A percentile compares a stretch with the other conserved stretches of the same genome.
phyloP scores from a whole-genome alignment of 1,284 basidiomycete genomes.

The Boletus sp. region DNA sequence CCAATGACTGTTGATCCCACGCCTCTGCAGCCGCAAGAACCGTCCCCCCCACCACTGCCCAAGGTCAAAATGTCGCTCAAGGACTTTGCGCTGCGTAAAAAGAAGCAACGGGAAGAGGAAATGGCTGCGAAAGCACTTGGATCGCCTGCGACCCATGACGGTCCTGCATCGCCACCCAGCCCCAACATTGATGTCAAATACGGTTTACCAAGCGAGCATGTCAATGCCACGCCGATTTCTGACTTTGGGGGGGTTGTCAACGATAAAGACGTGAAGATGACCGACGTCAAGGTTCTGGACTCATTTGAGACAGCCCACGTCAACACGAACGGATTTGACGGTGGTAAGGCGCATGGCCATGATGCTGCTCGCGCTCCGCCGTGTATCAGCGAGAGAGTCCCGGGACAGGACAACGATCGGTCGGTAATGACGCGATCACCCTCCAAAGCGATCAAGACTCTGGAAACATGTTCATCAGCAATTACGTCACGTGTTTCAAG shows the following conservation, averaged over 20 bases:
- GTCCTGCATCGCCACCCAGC: slow-evolving; percentile 23
- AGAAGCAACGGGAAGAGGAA: slow-evolving; percentile 47
- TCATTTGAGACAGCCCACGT: not conserved
- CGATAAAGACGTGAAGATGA: slow-evolving; percentile 19
- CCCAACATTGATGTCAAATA: slow-evolving; percentile 23
- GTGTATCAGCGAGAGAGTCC: not conserved
- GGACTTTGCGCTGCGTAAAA: slow-evolving; percentile 52
- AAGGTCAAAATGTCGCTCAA: slow-evolving; percentile 56
- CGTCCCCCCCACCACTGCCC: slow-evolving; percentile 34
- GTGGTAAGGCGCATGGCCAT: not conserved
- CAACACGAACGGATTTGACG: slow-evolving; percentile 7
- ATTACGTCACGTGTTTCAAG: slow-evolving; percentile 6
- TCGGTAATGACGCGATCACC: not conserved
- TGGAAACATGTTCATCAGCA: slow-evolving; percentile 3
- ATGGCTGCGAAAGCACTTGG: slow-evolving; percentile 34
- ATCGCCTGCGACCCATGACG: slow-evolving; percentile 30
- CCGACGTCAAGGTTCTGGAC: slow-evolving; percentile 6
- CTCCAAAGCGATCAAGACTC: not conserved
- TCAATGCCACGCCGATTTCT: not conserved
- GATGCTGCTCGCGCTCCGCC: not conserved
- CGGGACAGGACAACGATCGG: not conserved
- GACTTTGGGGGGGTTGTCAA: slow-evolving; percentile 5
- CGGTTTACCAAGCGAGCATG: slow-evolving; percentile 19
- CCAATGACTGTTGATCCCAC: slow-evolving; percentile 16
- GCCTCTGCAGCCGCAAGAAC: slow-evolving; percentile 16